Base-by-base conservation (phyloP, 148 eudicot species). In the Persicaria maculosa region DNA sequence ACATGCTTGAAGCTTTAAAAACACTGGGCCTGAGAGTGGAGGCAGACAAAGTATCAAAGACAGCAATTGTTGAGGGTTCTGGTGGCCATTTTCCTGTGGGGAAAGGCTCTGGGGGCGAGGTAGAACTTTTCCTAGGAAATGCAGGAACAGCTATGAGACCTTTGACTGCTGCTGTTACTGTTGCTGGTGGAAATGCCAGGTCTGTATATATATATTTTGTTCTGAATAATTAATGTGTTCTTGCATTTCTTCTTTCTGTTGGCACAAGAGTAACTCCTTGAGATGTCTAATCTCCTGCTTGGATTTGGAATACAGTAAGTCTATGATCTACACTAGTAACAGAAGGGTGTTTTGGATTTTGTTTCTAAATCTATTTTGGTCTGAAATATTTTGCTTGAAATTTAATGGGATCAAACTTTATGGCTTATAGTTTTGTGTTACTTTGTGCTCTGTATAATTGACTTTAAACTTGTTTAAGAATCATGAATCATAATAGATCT, bases 141-240 rank as follows among this genome's bases (percentile, higher is more conserved):
- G 97, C 98, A 10, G 98, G 98, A 82, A 95, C 97, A 50, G 98
- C 98, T 12, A 95, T 95, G 98, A 91, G 98, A 25, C 98, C 97
- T 31, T 83, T 95, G 81, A 92, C 98, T 57, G 98, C 98, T 80
- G 97, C 98, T 47, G 98, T 95, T 72, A 86, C 95, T 72, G 98
- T 86, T 78, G 97, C 97, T 59, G 98, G 93, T 48, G 98, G 98
- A 50, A 88, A 90, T 79, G 79, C 93, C 47, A 95, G 92, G 97
- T 95, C 47, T 77, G 83, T 77, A 54, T 46, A 47, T 46, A 47
- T 53, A 12, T 65, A 40, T 8, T 8, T 65, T 65, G 9, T 7
- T 71, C 73, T 71, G 73, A 47, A 71, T 19, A 16, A 45, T 16
- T 68, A 8, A 69, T 77, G 54, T 7, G 57, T 22, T 47, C 16